Percentiles rank a stretch among this genome's conserved stretches.
Evolutionary conservation across 768 basidiomycete genomes (phyloP).

Genomic region (Rhodotorula toruloides): DNA sequence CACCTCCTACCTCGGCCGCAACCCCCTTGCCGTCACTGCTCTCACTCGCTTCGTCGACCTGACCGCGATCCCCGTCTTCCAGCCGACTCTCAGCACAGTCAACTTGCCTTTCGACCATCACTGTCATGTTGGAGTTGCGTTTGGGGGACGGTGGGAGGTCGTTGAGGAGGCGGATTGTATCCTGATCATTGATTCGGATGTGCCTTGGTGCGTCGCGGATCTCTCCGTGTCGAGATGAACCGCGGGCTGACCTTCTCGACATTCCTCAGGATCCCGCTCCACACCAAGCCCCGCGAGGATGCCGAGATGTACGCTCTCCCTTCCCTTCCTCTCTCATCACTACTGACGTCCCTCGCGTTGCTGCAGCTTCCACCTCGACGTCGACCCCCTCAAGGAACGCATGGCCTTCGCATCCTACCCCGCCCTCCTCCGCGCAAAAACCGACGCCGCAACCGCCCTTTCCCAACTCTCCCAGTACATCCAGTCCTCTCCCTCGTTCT

Average conservation of each 20-base stretch:
- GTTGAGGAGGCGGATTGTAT: constrained; percentile 60
- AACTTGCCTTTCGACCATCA: constrained; percentile 60
- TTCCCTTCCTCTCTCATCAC: not conserved
- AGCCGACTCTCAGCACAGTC: constrained; percentile 54
- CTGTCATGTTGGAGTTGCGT: constrained; percentile 55
- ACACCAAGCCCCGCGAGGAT: constrained; percentile 46
- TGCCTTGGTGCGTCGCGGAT: constrained; percentile 52
- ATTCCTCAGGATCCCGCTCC: constrained; percentile 43
- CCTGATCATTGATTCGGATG: constrained; percentile 60
- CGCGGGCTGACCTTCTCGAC: not conserved
- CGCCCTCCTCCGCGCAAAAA: constrained; percentile 59
- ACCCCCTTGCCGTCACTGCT: constrained; percentile 51
- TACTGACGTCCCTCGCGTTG: constrained; percentile 46
- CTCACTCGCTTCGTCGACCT: constrained; percentile 54
- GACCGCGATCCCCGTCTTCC: constrained; percentile 57
- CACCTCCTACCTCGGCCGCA: constrained; percentile 61
- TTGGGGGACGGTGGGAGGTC: constrained; percentile 51
- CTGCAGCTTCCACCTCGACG: constrained; percentile 59
- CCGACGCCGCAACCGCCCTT: constrained; percentile 56
- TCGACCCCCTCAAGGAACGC: constrained; percentile 58
- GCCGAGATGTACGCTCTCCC: constrained; percentile 10
- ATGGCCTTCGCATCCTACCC: constrained; percentile 43
- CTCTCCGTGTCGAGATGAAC: constrained; percentile 42
- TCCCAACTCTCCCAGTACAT: constrained; percentile 51
- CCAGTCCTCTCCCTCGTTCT: not conserved